These are phyloP conservation scores for Aspergillus candidus DNA, from an alignment of 2,329 filamentous ascomycete genomes.

Conservation along the genomic window DNA sequence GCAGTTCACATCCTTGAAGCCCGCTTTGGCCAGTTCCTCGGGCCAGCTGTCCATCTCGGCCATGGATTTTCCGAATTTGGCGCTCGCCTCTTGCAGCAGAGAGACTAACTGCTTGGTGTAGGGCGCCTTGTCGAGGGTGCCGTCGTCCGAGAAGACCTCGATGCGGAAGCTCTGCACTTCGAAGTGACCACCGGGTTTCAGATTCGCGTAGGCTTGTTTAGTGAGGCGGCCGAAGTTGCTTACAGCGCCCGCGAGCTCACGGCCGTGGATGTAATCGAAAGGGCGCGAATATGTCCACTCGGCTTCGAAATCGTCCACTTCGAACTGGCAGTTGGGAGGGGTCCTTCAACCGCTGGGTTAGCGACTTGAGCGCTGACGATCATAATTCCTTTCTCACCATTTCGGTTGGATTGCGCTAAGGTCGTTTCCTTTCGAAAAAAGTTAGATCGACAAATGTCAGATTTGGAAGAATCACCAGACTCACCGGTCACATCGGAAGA, in stretches of 20 bases:
- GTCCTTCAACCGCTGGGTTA: constrained; percentile 9
- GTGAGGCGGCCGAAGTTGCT: constrained; percentile 17
- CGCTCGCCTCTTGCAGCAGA: constrained; percentile 22
- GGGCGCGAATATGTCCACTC: constrained; percentile 13
- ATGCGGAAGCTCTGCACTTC: constrained; percentile 39
- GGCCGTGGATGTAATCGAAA: constrained; percentile 23
- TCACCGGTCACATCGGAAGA: constrained; percentile 27
- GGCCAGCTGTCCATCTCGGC: constrained; percentile 34
- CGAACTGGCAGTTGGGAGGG: constrained; percentile 20
- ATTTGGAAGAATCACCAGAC: not conserved
- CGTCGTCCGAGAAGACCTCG: constrained; percentile 25
- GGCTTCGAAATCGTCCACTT: constrained; percentile 21
- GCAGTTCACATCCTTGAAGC: constrained; percentile 49
- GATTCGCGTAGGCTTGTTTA: constrained; percentile 20
- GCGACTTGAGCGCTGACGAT: too few species aligned
- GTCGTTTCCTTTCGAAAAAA: constrained; percentile 20
- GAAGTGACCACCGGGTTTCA: constrained; percentile 47
- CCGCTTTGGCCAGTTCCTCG: constrained; percentile 41
- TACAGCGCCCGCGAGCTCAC: constrained; percentile 16
- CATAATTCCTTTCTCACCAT: constrained; percentile 14
- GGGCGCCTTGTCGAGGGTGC: constrained; percentile 17
- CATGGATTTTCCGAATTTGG: constrained; percentile 28
- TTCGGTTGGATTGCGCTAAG: constrained; percentile 28
- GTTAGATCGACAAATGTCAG: not conserved
- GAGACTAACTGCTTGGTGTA: constrained; percentile 17